phyloP scores from a whole-genome alignment of 805 yeast genomes.

The Ogataea sp. region DNA sequence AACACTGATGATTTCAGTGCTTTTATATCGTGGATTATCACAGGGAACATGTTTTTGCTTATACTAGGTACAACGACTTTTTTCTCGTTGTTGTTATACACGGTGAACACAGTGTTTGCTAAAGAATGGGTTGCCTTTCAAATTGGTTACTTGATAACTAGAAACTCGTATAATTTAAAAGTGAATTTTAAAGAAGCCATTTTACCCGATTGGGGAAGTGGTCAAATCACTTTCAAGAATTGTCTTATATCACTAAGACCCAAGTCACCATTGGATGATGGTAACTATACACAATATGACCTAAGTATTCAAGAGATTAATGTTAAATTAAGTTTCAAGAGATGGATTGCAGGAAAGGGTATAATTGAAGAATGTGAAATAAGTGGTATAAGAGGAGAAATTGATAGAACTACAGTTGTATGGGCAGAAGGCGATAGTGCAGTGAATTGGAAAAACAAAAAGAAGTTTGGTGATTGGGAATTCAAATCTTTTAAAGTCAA shows the following conservation, averaged over 20 bases:
- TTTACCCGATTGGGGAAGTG: conserved; percentile 89
- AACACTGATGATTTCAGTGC: conserved; percentile 91
- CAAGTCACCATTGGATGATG: conserved; percentile 56
- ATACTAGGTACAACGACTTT: conserved; percentile 90
- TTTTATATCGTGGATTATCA: conserved; percentile 81
- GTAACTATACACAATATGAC: conserved; percentile 95
- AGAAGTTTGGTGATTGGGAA: conserved; percentile 88
- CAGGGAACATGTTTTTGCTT: conserved; percentile 77
- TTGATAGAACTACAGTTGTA: conserved; percentile 80
- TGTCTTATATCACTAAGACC: conserved; percentile 87
- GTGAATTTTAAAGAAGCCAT: conserved; percentile 91
- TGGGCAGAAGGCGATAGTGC: conserved; percentile 85
- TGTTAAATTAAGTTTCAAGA: conserved; percentile 69
- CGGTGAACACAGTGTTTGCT: conserved; percentile 78
- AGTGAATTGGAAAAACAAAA: conserved; percentile 63
- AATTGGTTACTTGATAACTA: conserved; percentile 77
- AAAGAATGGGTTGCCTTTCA: conserved; percentile 79
- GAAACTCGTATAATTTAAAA: conserved; percentile 61
- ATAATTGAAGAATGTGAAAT: conserved; percentile 73
- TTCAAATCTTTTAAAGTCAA: conserved; percentile 75
- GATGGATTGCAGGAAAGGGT: conserved; percentile 89
- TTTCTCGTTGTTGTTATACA: conserved; percentile 66
- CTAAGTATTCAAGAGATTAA: conserved; percentile 80
- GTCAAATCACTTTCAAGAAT: conserved; percentile 74
- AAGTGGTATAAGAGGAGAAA: conserved; percentile 83